Conservation (phyloP, 2,329 filamentous ascomycete genomes). For the Penicillium sp. region DNA sequence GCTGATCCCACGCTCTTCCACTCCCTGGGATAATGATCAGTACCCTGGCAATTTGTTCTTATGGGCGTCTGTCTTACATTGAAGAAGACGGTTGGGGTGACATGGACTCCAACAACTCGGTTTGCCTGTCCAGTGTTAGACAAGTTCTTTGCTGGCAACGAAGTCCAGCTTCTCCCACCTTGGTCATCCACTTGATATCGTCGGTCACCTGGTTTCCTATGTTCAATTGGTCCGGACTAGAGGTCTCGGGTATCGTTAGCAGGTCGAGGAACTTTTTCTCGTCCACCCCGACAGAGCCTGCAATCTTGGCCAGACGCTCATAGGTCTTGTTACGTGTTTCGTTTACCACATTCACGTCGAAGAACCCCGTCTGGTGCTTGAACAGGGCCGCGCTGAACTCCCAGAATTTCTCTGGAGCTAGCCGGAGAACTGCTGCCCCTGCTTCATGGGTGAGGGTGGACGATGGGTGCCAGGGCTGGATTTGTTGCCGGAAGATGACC, state of each 20-base stretch:
- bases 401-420: slow-evolving; percentile 75
- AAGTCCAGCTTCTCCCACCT: slow-evolving; percentile 50
- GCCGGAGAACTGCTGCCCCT: slow-evolving; percentile 73
- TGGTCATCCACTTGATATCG: slow-evolving; percentile 81
- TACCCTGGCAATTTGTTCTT: slow-evolving; percentile 5
- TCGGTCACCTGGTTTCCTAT: slow-evolving; percentile 78
- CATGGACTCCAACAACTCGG: slow-evolving; percentile 78
- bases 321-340: slow-evolving; percentile 87
- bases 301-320: slow-evolving; percentile 73
- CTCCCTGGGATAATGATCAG: slow-evolving; percentile 49
- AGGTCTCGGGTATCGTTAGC: slow-evolving; percentile 68
- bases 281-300: slow-evolving; percentile 65
- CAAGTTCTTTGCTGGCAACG: not conserved
- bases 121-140: slow-evolving; percentile 48
- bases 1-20: slow-evolving; percentile 76
- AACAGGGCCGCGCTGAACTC: slow-evolving; percentile 72
- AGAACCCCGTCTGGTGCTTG: slow-evolving; percentile 71
- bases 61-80: slow-evolving; percentile 54
- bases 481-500: slow-evolving; percentile 84
- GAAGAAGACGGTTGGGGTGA: slow-evolving; percentile 87
- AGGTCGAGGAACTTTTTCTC: slow-evolving; percentile 69
- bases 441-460: slow-evolving; percentile 74
- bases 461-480: slow-evolving; percentile 94
- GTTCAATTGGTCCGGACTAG: slow-evolving; percentile 71
- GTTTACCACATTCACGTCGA: slow-evolving; percentile 80